These are phyloP conservation scores for Haematococcus lacustris DNA, from an alignment of 139 green algal species.

Conservation along the genomic window DNA sequence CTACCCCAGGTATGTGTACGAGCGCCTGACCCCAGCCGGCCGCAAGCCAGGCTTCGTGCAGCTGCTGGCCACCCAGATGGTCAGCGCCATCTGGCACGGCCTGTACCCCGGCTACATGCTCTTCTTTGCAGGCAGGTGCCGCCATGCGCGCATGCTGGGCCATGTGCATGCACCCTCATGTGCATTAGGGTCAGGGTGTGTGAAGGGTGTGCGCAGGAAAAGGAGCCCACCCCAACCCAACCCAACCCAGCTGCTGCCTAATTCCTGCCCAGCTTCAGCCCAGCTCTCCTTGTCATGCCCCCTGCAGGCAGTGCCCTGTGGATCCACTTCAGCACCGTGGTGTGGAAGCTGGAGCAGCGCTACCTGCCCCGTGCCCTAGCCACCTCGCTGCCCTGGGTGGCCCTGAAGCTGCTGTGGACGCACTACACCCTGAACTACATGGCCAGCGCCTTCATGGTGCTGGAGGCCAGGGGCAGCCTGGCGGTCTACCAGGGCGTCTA, in stretches of 20 bases:
- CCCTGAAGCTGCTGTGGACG: slow-evolving; percentile 30
- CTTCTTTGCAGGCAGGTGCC: slow-evolving; percentile 16
- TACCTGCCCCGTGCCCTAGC: neutral
- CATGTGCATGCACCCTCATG: no score
- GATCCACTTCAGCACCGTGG: slow-evolving; percentile 5
- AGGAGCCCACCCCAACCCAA: no score
- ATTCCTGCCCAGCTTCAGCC: no score
- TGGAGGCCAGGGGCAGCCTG: slow-evolving; percentile 10
- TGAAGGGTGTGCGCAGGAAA: no score
- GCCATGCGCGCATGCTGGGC: no score
- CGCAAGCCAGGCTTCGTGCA: slow-evolving; percentile 50
- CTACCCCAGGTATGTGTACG: slow-evolving; percentile 72
- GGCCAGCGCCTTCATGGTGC: slow-evolving; percentile 31
- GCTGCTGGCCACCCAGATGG: slow-evolving; percentile 70
- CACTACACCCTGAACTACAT: slow-evolving; percentile 38
- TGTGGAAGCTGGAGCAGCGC: slow-evolving; percentile 19
- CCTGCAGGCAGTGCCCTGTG: no score
- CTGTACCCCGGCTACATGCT: slow-evolving; percentile 29
- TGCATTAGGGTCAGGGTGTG: no score
- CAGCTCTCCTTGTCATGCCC: no score
- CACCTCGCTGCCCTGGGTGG: slow-evolving; percentile 8
- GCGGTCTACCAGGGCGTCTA: neutral
- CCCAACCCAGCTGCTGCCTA: no score
- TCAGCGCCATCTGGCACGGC: slow-evolving; percentile 77
- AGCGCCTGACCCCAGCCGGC: slow-evolving; percentile 56